phyloP scores from a whole-genome alignment of 805 yeast species.

The Candida methanosorbosa region DNA sequence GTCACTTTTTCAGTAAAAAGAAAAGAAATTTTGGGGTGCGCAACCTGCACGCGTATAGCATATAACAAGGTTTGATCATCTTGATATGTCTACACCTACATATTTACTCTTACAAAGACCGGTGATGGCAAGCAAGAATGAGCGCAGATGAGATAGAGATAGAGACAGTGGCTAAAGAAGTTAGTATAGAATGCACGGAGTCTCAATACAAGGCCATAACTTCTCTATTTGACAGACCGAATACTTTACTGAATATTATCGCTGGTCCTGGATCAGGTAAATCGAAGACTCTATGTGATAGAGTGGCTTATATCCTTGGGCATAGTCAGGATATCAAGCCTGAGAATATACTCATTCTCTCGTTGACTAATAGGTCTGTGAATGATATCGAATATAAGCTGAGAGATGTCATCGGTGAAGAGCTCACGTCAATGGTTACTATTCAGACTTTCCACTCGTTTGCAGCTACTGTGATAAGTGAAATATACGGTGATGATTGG shows the following conservation, averaged over 20 bases:
- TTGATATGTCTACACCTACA: no score
- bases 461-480: conserved; percentile 40
- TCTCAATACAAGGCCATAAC: conserved; percentile 39
- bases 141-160: conserved; percentile 3
- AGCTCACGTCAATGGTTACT: conserved; percentile 24
- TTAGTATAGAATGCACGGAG: conserved; percentile 26
- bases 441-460: conserved; percentile 59
- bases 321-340: conserved; percentile 32
- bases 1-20: no score
- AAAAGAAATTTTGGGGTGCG: no score
- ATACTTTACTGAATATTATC: conserved; percentile 37
- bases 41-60: no score
- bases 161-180: conserved; percentile 1
- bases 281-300: conserved; percentile 47
- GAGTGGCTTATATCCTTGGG: conserved; percentile 39
- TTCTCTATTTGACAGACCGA: conserved; percentile 26
- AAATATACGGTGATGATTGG: conserved; percentile 21
- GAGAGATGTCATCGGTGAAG: conserved; percentile 23
- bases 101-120: no score
- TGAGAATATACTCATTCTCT: conserved; percentile 47
- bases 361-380: conserved; percentile 66
- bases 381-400: conserved; percentile 31
- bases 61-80: no score
- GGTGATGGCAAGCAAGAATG: no score
- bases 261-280: conserved; percentile 79